These are phyloP conservation scores for Coniochaeta sp. DNA, from an alignment of 2,329 filamentous ascomycete species.

Conservation along the genomic window DNA sequence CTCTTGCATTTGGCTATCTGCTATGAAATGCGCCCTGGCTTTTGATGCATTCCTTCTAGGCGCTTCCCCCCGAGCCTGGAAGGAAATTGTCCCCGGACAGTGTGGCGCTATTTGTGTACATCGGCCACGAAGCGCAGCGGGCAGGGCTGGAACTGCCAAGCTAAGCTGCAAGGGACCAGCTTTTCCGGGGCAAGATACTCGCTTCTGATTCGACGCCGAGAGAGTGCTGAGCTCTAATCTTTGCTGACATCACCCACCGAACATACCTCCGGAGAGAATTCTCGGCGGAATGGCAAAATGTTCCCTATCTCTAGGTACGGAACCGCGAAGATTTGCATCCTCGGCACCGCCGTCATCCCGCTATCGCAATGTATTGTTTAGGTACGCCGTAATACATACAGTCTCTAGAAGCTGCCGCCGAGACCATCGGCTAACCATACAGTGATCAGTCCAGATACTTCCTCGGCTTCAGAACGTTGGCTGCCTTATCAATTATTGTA, in stretches of 20 bases:
- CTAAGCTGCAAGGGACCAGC: background rate
- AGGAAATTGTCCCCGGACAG: background rate
- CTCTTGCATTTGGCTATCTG: background rate
- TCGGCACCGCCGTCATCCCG: background rate
- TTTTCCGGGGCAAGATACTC: background rate
- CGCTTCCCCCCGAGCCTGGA: background rate
- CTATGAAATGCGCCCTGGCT: too few relatives aligned
- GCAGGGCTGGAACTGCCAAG: background rate
- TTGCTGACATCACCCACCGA: background rate
- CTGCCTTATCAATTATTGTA: too few relatives aligned
- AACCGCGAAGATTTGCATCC: background rate
- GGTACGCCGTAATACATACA: too few relatives aligned
- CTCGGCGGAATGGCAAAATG: background rate
- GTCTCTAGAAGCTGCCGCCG: too few relatives aligned
- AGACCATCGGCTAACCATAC: too few relatives aligned
- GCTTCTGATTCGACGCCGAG: background rate
- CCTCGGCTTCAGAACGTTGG: too few relatives aligned
- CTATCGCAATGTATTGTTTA: too few relatives aligned
- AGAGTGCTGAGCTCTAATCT: background rate
- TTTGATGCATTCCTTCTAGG: background rate
- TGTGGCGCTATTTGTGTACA: background rate
- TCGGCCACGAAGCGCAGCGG: background rate
- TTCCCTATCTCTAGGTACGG: background rate
- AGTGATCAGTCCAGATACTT: too few relatives aligned
- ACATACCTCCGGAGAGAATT: background rate